Evolutionary conservation across 257 asterid species (phyloP).

Genomic region (Nicotiana undulata): DNA sequence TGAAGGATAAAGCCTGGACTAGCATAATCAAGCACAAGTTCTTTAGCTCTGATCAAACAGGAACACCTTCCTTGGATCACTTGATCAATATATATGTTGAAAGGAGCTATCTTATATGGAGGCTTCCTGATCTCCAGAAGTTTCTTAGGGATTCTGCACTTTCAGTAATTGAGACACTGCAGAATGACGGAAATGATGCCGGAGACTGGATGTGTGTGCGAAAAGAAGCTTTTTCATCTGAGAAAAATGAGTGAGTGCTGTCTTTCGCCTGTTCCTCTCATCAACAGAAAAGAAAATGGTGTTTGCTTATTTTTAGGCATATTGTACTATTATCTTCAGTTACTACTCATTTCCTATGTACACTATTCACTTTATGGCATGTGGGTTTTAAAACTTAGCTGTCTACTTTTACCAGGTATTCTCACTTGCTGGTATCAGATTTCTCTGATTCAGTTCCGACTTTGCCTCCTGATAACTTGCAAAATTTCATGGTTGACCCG

Average conservation of each 20-base stretch:
- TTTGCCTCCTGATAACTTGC: conserved; percentile 92
- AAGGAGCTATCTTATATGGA: conserved; percentile 78
- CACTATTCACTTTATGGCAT: neutral
- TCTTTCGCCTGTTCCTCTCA: neutral
- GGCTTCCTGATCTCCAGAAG: conserved; percentile 90
- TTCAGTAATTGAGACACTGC: conserved; percentile 41
- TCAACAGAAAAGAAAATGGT: neutral
- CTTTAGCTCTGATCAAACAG: conserved; percentile 52
- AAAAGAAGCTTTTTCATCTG: conserved; percentile 69
- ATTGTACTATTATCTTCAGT: neutral
- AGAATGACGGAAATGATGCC: conserved; percentile 41
- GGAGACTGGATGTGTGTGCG: conserved; percentile 82
- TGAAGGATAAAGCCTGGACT: conserved; percentile 67
- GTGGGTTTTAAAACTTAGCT: neutral
- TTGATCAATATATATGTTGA: conserved; percentile 71
- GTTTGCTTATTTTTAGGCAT: neutral
- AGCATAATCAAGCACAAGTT: conserved; percentile 38
- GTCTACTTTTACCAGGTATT: conserved; percentile 44
- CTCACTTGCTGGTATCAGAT: conserved; percentile 68
- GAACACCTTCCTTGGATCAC: conserved; percentile 75
- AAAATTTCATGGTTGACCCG: conserved; percentile 61
- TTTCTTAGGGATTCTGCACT: conserved; percentile 60
- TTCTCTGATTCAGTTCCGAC: conserved; percentile 80
- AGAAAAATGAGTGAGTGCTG: conserved; percentile 69
- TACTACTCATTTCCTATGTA: neutral